Evolutionary conservation across 345 rosid genomes (phyloP), one percentile per base, ranked within the genome.

Genomic region (Trapa bicornis): DNA sequence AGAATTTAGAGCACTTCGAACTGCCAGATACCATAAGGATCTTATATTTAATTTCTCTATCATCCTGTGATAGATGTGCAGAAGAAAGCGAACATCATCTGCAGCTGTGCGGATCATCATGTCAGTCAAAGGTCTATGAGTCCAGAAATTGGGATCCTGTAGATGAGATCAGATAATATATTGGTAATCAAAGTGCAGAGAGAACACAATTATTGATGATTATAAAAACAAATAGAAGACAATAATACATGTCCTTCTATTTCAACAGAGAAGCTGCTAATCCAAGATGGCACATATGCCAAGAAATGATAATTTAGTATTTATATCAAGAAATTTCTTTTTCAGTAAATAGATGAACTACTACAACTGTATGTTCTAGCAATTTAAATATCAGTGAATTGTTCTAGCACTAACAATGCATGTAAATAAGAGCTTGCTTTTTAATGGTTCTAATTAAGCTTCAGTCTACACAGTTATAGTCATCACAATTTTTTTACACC

Each of bases 1-100:
- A 67, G 92, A 88, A 75, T 87, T 85, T 65, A 90, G 69, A 5
- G 88, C 85, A 74, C 98, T 88, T 68, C 91, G 96, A 66, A 88
- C 90, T 42, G 87, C 79, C 69, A 93, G 92, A 75, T 81, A 79
- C 96, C 97, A 90, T 66, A 87, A 48, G 63, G 94, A 93, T 74
- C 65, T 81, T 68, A 82, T 74, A 54, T 79, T 90, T 52, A 93
- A 81, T 73, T 86, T 93, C 78, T 76, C 81, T 85, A 83, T 85
- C 98, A 93, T 87, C 80, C 76, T 90, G 74, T 74, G 80, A 75
- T 88, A 88, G 70, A 93, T 84, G 76, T 75, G 75, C 60, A 87
- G 83, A 68, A 93, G 94, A 81, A 90, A 93, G 66, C 97, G 92
- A 70, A 93, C 94, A 81, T 93, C 98, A 82, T 93, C 98, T 5